Percentiles rank a stretch among this genome's conserved stretches.
Conservation (phyloP, 2,329 filamentous ascomycete species). For the Verticillium zaregamsianum region DNA sequence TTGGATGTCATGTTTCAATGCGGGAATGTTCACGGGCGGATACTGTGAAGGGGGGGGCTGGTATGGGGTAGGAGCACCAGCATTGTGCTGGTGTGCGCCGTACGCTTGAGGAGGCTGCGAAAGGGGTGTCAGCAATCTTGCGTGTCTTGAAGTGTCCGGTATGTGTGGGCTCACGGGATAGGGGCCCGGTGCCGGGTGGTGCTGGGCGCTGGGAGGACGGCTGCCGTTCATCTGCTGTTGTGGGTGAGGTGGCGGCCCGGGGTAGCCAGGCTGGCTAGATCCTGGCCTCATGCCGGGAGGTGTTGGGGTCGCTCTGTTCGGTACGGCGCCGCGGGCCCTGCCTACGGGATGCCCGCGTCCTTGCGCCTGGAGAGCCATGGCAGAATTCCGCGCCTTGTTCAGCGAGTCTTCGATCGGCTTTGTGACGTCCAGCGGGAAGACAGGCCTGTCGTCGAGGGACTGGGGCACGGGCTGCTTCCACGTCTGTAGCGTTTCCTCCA, state of each 20-base stretch:
- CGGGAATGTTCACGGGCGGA: slow-evolving; percentile 36
- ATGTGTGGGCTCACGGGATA: slow-evolving; percentile 1
- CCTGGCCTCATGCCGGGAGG: slow-evolving; percentile 52
- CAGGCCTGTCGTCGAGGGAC: slow-evolving; percentile 85
- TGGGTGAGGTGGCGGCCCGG: slow-evolving; percentile 30
- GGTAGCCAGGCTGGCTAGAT: slow-evolving; percentile 26
- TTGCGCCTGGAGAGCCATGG: slow-evolving; percentile 48
- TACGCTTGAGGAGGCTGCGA: background rate
- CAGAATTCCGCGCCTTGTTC: slow-evolving; percentile 69
- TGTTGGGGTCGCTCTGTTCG: slow-evolving; percentile 70
- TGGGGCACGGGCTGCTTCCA: slow-evolving; percentile 97
- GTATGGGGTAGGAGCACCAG: background rate
- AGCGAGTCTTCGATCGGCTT: slow-evolving; percentile 91
- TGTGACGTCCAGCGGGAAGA: slow-evolving; percentile 84
- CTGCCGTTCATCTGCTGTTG: slow-evolving; percentile 25
- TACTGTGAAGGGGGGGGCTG: background rate
- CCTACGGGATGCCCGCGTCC: slow-evolving; percentile 3
- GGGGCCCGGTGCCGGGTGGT: slow-evolving; percentile 3
- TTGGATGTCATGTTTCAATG: slow-evolving; percentile 79
- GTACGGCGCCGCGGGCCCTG: slow-evolving; percentile 29
- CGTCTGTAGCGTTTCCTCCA: slow-evolving; percentile 96
- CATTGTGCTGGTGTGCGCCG: background rate
- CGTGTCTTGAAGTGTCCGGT: background rate
- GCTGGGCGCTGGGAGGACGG: slow-evolving; percentile 13
- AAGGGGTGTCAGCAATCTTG: background rate